These are phyloP conservation scores for Talaromyces sp. DNA, from an alignment of 2,329 filamentous ascomycete species.

Conservation along the genomic window DNA sequence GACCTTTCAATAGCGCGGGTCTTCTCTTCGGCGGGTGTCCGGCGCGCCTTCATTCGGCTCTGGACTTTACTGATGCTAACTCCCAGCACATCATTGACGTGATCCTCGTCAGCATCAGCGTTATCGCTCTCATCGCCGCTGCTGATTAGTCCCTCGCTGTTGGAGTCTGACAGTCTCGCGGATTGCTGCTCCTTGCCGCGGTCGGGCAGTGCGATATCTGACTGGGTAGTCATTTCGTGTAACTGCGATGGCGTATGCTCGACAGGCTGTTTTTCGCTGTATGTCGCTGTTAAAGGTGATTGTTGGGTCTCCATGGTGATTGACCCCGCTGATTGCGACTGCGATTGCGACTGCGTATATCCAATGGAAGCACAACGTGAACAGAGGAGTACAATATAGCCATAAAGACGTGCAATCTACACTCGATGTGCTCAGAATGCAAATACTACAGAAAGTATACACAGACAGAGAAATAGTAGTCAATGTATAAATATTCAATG, in stretches of 20 bases:
- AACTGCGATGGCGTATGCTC: background rate
- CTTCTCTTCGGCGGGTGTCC: constrained; percentile 58
- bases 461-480: background rate
- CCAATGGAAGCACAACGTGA: background rate
- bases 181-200: constrained; percentile 1
- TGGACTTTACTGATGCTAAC: constrained; percentile 59
- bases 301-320: background rate
- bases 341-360: background rate
- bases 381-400: background rate
- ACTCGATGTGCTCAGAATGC: background rate
- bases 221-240: background rate
- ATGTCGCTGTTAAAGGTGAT: background rate
- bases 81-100: constrained; percentile 48
- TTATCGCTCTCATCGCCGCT: constrained; percentile 1
- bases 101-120: constrained; percentile 30
- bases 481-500: background rate
- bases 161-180: background rate
- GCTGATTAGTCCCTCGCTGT: background rate
- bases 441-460: background rate
- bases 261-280: background rate
- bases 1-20: constrained; percentile 52
- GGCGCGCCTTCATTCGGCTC: constrained; percentile 54
- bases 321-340: background rate
- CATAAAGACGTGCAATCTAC: background rate
- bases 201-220: background rate